These are phyloP conservation scores for Dysphania ambrosioides DNA, from an alignment of 148 eudicot species.

Conservation along the genomic window DNA sequence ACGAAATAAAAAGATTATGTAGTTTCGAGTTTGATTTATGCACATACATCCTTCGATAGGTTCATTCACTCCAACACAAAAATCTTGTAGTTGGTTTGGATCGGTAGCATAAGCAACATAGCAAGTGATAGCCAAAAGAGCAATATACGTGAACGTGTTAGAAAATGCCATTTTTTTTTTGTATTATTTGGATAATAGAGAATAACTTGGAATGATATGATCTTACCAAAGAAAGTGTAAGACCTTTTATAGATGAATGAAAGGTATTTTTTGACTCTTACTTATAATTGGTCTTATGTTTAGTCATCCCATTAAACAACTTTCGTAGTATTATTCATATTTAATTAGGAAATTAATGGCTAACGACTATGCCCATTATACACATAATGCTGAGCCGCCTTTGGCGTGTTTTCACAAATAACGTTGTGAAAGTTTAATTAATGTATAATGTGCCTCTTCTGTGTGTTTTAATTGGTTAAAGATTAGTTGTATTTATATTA, in stretches of 20 bases:
- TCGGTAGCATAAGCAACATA: slow-evolving; percentile 23
- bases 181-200: neutral
- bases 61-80: slow-evolving; percentile 22
- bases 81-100: slow-evolving; percentile 29
- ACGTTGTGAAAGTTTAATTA: neutral
- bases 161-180: neutral
- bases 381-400: slow-evolving; percentile 22
- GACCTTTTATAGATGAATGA: slow-evolving; percentile 11
- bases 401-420: slow-evolving; percentile 15
- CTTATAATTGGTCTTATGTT: neutral
- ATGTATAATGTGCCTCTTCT: neutral
- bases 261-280: neutral
- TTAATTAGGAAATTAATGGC: slow-evolving; percentile 10
- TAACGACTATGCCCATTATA: slow-evolving; percentile 26
- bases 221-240: neutral
- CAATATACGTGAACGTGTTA: slow-evolving; percentile 4
- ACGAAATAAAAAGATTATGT: neutral
- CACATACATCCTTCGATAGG: slow-evolving; percentile 13
- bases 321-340: neutral
- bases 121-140: neutral
- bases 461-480: neutral
- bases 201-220: neutral
- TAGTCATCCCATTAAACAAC: neutral
- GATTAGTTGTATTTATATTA: neutral
- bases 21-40: neutral